These are phyloP conservation scores for Dalbergia cultrata DNA, from an alignment of 306 rosid genomes.

Conservation along the genomic window DNA sequence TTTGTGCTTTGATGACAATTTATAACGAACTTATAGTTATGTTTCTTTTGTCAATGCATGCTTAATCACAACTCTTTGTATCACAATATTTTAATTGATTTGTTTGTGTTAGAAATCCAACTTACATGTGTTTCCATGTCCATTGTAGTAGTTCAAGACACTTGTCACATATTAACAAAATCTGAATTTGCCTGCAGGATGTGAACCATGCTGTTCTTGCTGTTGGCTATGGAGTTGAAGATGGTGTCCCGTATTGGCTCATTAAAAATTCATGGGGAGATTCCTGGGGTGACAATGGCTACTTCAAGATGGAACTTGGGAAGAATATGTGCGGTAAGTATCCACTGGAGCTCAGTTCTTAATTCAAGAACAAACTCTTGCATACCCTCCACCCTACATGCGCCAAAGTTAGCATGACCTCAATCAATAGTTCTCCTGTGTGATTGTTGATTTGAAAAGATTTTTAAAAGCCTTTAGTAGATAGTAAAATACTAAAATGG, in stretches of 20 bases:
- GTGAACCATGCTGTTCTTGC: conserved; percentile 99
- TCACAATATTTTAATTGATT: background rate
- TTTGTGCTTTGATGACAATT: conserved; percentile 1
- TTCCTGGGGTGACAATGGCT: conserved; percentile 89
- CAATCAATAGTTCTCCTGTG: background rate
- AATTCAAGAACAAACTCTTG: background rate
- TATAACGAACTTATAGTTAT: background rate
- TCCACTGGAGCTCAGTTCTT: conserved; percentile 5
- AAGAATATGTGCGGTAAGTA: conserved; percentile 97
- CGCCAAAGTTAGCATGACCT: background rate
- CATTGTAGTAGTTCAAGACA: background rate
- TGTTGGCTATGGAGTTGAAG: conserved; percentile 91
- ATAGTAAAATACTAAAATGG: background rate
- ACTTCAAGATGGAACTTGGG: conserved; percentile 95
- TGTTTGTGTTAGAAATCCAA: conserved; percentile 2
- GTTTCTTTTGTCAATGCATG: background rate
- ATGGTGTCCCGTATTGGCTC: conserved; percentile 84
- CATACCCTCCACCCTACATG: background rate
- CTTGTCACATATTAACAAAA: conserved; percentile 12
- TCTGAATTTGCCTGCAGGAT: conserved; percentile 68
- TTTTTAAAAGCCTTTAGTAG: background rate
- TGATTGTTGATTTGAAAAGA: background rate
- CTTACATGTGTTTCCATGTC: conserved; percentile 13
- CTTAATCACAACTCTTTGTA: background rate
- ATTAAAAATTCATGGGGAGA: conserved; percentile 93